These are phyloP conservation scores for Fusarium ambrosium DNA, from an alignment of 2,329 filamentous ascomycete genomes.

Conservation along the genomic window DNA sequence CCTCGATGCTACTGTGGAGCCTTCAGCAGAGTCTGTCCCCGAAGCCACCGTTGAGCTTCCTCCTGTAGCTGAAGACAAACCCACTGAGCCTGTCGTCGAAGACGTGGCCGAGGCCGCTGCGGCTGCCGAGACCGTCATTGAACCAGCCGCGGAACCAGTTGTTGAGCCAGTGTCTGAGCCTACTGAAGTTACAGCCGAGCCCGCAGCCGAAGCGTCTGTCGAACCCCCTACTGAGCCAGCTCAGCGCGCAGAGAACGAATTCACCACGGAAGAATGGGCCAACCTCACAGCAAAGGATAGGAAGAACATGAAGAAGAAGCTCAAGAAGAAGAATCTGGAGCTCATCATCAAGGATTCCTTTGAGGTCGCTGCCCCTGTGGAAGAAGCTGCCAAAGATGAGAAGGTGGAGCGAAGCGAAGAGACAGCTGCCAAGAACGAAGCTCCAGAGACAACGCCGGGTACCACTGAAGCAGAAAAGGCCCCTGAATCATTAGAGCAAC, in stretches of 20 bases:
- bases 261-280: slow-evolving; percentile 40
- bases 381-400: slow-evolving; percentile 3
- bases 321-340: slow-evolving; percentile 42
- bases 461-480: neutral
- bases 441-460: neutral
- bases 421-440: neutral
- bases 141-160: slow-evolving; percentile 4
- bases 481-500: neutral
- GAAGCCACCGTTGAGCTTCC: neutral
- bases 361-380: neutral
- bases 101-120: neutral
- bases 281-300: slow-evolving; percentile 39
- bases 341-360: slow-evolving; percentile 32
- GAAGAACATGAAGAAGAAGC: slow-evolving; percentile 43
- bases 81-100: neutral
- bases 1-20: neutral
- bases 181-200: neutral
- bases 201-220: neutral
- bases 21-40: neutral
- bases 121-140: neutral
- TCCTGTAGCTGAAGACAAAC: neutral
- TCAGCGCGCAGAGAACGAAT: slow-evolving; percentile 40
- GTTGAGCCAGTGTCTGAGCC: slow-evolving; percentile 14
- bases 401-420: slow-evolving; percentile 5
- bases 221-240: slow-evolving; percentile 4